Percentiles rank a stretch among this genome's conserved stretches.
Conservation (phyloP, 1,284 basidiomycete species). For the Tremellales sp. region DNA sequence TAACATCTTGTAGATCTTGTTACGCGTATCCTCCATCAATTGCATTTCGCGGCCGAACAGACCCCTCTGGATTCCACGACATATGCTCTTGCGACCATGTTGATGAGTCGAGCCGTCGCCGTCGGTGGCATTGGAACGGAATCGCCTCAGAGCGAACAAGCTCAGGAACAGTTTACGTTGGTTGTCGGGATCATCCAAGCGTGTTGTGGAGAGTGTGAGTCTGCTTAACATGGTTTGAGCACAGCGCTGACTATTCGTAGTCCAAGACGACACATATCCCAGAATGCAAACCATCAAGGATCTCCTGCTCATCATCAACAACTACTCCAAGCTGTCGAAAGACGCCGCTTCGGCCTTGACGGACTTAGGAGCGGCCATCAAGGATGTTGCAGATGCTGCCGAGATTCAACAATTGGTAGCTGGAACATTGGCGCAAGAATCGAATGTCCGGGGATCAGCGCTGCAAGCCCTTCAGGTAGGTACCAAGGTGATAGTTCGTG, state of each 20-base stretch:
- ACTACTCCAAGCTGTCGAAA: slow-evolving; percentile 78
- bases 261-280: slow-evolving; percentile 66
- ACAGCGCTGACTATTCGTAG: slow-evolving; percentile 47
- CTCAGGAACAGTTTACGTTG: slow-evolving; percentile 82
- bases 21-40: slow-evolving; percentile 78
- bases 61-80: slow-evolving; percentile 78
- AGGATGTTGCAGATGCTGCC: slow-evolving; percentile 58
- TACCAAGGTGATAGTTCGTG: background rate
- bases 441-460: slow-evolving; percentile 81
- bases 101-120: slow-evolving; percentile 67
- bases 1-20: slow-evolving; percentile 58
- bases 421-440: slow-evolving; percentile 81
- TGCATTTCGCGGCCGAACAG: slow-evolving; percentile 79
- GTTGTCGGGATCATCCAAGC: slow-evolving; percentile 80
- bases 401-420: slow-evolving; percentile 67
- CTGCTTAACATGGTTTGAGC: slow-evolving; percentile 4
- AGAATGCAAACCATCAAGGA: slow-evolving; percentile 65
- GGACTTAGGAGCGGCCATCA: slow-evolving; percentile 78
- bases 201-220: slow-evolving; percentile 78
- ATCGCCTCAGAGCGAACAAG: slow-evolving; percentile 62
- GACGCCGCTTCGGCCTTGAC: slow-evolving; percentile 79
- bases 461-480: slow-evolving; percentile 83
- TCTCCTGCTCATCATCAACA: slow-evolving; percentile 70
- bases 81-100: slow-evolving; percentile 74
- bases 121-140: slow-evolving; percentile 63